phyloP scores from a whole-genome alignment of 495 filamentous ascomycete species.

The Elaphomyces granulatus region DNA sequence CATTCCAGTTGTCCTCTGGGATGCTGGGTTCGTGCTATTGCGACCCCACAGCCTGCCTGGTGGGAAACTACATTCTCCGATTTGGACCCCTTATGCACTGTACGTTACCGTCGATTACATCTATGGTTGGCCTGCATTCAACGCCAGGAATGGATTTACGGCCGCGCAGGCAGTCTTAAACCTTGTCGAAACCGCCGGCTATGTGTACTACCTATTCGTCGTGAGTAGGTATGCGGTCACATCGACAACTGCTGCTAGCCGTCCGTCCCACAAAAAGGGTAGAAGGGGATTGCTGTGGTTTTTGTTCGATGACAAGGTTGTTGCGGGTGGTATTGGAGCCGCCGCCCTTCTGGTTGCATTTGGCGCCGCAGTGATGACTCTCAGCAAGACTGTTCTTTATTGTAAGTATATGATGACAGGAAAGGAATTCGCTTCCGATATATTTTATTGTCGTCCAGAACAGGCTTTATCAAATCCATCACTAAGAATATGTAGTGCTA shows the following conservation, averaged over 20 bases:
- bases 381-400: constrained; percentile 80
- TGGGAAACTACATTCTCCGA: constrained; percentile 53
- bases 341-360: constrained; percentile 54
- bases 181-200: constrained; percentile 53
- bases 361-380: constrained; percentile 58
- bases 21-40: constrained; percentile 63
- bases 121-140: constrained; percentile 69
- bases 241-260: constrained; percentile 16
- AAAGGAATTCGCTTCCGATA: no score
- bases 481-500: constrained; percentile 37
- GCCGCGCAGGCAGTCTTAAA: constrained; percentile 65
- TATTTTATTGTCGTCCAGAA: no score
- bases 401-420: constrained; percentile 51
- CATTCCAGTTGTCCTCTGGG: constrained; percentile 75
- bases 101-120: constrained; percentile 72
- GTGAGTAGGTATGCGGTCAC: constrained; percentile 37
- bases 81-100: constrained; percentile 69
- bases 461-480: no score
- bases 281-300: constrained; percentile 26
- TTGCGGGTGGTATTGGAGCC: constrained; percentile 45
- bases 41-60: constrained; percentile 78
- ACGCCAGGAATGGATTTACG: constrained; percentile 63
- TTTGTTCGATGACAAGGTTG: constrained; percentile 33
- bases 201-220: constrained; percentile 52
- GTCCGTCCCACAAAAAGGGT: constrained; percentile 18